A percentile compares a stretch with the other conserved stretches of the same genome.
phyloP scores from a whole-genome alignment of 2,329 filamentous ascomycete genomes.

The Cercospora zeina region DNA sequence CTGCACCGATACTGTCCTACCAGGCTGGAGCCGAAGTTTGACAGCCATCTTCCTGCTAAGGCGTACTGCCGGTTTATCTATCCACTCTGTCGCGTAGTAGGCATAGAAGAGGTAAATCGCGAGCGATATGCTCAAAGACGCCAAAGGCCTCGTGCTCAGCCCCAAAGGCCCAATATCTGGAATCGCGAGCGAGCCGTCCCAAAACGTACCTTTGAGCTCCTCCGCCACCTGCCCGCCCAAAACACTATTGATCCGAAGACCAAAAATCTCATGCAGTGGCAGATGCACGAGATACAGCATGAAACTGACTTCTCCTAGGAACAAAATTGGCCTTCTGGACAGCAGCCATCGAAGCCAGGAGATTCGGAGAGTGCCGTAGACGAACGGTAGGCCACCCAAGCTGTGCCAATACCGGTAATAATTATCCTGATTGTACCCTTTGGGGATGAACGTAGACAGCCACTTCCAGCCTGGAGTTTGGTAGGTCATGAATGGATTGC shows the following conservation, averaged over 20 bases:
- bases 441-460: slow-evolving; percentile 49
- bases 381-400: slow-evolving; percentile 55
- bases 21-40: not conserved
- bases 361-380: slow-evolving; percentile 53
- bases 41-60: slow-evolving; percentile 49
- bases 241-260: slow-evolving; percentile 56
- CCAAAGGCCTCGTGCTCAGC: slow-evolving; percentile 54
- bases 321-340: slow-evolving; percentile 54
- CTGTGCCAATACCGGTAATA: slow-evolving; percentile 59
- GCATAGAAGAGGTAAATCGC: slow-evolving; percentile 56
- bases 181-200: slow-evolving; percentile 38
- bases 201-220: slow-evolving; percentile 9
- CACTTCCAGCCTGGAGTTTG: slow-evolving; percentile 60
- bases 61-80: slow-evolving; percentile 58
- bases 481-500: slow-evolving; percentile 3
- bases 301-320: slow-evolving; percentile 62
- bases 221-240: slow-evolving; percentile 39
- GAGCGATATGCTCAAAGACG: slow-evolving; percentile 58
- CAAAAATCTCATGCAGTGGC: slow-evolving; percentile 55
- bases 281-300: slow-evolving; percentile 64
- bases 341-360: slow-evolving; percentile 53
- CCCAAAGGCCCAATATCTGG: slow-evolving; percentile 55
- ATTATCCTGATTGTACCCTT: slow-evolving; percentile 25
- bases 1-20: not conserved
- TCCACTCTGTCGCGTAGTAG: slow-evolving; percentile 58